phyloP scores from a whole-genome alignment of 164 flowering plant genomes.

The Brasenia schreberi region DNA sequence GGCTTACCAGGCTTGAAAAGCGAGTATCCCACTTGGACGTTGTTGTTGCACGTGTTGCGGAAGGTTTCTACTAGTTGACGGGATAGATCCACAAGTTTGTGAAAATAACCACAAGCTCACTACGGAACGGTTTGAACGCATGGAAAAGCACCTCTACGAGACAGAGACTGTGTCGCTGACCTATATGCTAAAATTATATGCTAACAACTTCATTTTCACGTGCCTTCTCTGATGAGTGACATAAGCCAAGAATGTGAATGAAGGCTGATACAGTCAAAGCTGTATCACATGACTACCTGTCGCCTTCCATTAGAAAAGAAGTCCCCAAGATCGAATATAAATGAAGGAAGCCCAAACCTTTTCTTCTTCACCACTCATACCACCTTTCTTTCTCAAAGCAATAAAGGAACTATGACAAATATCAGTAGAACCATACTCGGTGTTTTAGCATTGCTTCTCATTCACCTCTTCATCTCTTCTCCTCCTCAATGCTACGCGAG shows the following conservation, averaged over 20 bases:
- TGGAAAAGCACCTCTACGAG: too few species aligned
- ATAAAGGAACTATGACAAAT: background rate
- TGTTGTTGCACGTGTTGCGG: too few species aligned
- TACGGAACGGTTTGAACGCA: too few species aligned
- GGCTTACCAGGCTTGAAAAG: too few species aligned
- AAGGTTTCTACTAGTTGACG: too few species aligned
- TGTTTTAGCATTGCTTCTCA: slow-evolving; percentile 16
- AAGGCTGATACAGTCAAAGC: slow-evolving; percentile 22
- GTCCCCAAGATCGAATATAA: background rate
- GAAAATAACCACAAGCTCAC: too few species aligned
- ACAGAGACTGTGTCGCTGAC: too few species aligned
- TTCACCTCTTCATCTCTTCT: slow-evolving; percentile 4
- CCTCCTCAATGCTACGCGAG: background rate
- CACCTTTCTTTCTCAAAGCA: background rate
- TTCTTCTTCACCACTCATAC: background rate
- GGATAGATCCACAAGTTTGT: too few species aligned
- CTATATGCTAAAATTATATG: too few species aligned
- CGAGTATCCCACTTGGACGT: too few species aligned
- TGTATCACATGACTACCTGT: slow-evolving; percentile 38
- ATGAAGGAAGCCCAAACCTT: background rate
- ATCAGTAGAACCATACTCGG: slow-evolving; percentile 1
- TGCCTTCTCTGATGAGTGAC: slow-evolving; percentile 32
- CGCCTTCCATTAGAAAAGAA: slow-evolving; percentile 1
- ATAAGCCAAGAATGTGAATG: slow-evolving; percentile 7
- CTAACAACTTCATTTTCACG: slow-evolving; percentile 17